Percentiles rank a stretch among this genome's conserved stretches.
These are phyloP conservation scores for Exutisphaerella laricina DNA, from an alignment of 2,329 filamentous ascomycete genomes.

Conservation along the genomic window DNA sequence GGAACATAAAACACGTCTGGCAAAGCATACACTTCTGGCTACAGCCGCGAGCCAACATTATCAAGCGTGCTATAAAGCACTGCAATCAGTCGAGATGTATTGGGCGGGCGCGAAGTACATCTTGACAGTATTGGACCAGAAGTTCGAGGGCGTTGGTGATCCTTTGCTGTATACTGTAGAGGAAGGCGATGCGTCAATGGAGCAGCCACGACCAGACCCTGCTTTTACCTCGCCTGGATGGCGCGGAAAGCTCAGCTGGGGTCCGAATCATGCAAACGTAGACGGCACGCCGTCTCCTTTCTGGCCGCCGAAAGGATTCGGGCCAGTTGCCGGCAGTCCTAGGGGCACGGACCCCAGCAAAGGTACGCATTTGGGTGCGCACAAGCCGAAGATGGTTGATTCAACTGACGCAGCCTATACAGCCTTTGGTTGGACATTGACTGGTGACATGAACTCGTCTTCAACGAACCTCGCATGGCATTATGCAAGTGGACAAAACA, in stretches of 20 bases:
- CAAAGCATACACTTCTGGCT: constrained; percentile 69
- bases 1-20: constrained; percentile 37
- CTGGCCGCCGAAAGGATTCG: constrained; percentile 19
- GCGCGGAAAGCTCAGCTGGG: constrained; percentile 44
- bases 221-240: constrained; percentile 49
- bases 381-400: constrained; percentile 7
- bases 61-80: constrained; percentile 75
- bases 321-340: constrained; percentile 39
- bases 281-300: constrained; percentile 17
- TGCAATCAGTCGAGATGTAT: constrained; percentile 74
- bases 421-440: constrained; percentile 80
- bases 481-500: constrained; percentile 54
- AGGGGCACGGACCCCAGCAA: constrained; percentile 47
- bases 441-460: constrained; percentile 78
- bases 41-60: constrained; percentile 83
- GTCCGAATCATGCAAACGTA: constrained; percentile 33
- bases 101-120: constrained; percentile 88
- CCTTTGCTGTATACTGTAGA: constrained; percentile 61
- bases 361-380: constrained; percentile 34
- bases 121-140: constrained; percentile 77
- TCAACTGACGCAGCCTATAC: constrained; percentile 4
- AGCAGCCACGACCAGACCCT: constrained; percentile 46
- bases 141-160: constrained; percentile 79
- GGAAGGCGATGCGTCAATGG: constrained; percentile 68
- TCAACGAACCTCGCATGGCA: constrained; percentile 77